Conservation (phyloP, 2,329 filamentous ascomycete genomes). For the Exophiala spinifera region DNA sequence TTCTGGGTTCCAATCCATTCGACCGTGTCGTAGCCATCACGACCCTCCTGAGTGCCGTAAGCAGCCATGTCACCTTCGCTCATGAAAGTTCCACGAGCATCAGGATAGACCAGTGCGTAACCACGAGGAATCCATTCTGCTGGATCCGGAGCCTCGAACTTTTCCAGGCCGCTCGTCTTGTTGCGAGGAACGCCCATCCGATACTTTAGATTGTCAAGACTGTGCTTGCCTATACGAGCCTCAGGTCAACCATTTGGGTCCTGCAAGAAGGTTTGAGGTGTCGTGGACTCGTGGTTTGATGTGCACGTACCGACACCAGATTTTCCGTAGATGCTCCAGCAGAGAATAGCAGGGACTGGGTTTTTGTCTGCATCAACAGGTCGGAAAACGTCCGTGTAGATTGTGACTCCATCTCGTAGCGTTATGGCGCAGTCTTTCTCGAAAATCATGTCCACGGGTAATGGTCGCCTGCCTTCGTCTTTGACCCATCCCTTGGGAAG, state of each 20-base stretch:
- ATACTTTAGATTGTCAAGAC: constrained; percentile 27
- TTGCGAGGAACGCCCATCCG: constrained; percentile 13
- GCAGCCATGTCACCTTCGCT: constrained; percentile 34
- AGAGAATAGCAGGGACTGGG: constrained; percentile 30
- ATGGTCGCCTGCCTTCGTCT: neutral
- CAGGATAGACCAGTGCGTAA: constrained; percentile 33
- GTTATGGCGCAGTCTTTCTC: constrained; percentile 28
- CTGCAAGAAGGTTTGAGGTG: constrained; percentile 28
- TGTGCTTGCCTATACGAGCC: constrained; percentile 26
- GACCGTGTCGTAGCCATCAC: constrained; percentile 47
- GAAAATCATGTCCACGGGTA: constrained; percentile 8
- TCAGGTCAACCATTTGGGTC: too few species aligned
- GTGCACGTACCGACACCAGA: constrained; percentile 15
- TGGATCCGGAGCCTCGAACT: constrained; percentile 31
- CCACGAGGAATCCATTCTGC: constrained; percentile 31
- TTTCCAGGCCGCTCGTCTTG: constrained; percentile 6
- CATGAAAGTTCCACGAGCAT: constrained; percentile 30
- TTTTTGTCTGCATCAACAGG: constrained; percentile 9
- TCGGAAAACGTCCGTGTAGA: constrained; percentile 32
- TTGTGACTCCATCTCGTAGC: constrained; percentile 29
- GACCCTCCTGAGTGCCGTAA: constrained; percentile 40
- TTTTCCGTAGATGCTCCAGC: constrained; percentile 34
- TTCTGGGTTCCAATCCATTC: constrained; percentile 41
- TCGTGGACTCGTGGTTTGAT: neutral
- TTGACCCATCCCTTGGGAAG: too few species aligned